These are phyloP conservation scores for Tolypocladium ophioglossoides DNA, from an alignment of 2,329 filamentous ascomycete genomes.

Conservation along the genomic window DNA sequence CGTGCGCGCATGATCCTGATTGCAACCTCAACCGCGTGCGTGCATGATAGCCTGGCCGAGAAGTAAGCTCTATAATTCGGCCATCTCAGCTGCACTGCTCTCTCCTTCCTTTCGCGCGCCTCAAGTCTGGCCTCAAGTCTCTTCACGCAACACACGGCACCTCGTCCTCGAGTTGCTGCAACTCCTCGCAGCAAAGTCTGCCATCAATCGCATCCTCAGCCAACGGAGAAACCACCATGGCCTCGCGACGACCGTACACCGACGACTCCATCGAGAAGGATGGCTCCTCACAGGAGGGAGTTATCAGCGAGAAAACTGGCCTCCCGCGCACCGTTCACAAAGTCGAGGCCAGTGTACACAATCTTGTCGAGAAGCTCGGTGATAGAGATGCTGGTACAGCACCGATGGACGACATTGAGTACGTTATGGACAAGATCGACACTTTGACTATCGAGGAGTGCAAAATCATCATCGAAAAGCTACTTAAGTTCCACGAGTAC, in stretches of 20 bases:
- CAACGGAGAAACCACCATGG: neutral
- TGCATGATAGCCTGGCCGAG: neutral
- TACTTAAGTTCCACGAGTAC: slow-evolving; percentile 12
- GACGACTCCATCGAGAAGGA: neutral
- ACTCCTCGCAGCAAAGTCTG: neutral
- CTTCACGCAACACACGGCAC: neutral
- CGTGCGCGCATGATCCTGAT: too few species aligned
- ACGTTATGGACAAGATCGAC: slow-evolving; percentile 13
- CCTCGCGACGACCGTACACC: neutral
- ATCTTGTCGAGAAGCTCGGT: slow-evolving; percentile 8
- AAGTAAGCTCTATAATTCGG: neutral
- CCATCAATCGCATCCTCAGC: neutral
- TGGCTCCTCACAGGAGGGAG: neutral
- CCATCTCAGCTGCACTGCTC: neutral
- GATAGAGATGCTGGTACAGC: slow-evolving; percentile 9
- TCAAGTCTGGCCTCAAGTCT: neutral
- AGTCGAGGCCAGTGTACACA: slow-evolving; percentile 1
- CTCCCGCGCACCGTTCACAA: neutral
- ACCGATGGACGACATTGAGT: slow-evolving; percentile 12
- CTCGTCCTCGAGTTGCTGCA: neutral
- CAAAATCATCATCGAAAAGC: slow-evolving; percentile 7
- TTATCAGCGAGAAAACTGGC: neutral
- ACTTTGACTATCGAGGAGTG: slow-evolving; percentile 10
- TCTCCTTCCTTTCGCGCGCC: neutral
- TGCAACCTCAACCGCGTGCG: too few species aligned